Evolutionary conservation across 2,329 filamentous ascomycete genomes (phyloP), one percentile per base, ranked within the genome.

Genomic region (Colletotrichum brevisporum): DNA sequence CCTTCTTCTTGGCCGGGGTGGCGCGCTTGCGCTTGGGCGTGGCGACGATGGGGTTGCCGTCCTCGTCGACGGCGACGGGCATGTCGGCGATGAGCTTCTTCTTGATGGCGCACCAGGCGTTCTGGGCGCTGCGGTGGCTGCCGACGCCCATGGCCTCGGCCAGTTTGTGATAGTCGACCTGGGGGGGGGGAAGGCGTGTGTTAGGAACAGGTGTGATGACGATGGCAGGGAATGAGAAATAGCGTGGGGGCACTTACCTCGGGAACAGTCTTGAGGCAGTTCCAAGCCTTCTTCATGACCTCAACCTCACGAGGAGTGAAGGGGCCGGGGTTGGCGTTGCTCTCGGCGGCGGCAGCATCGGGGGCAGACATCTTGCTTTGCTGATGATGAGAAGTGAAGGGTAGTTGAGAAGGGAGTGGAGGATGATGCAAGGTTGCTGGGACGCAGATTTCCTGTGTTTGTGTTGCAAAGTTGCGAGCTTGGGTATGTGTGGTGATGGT

Each of bases 91-190:
- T 73, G 10, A 77, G 67, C 68, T 77, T 77, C 63, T 76, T 75
- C 51, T 76, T 76, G 60, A 77, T 72, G 1, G 2, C 16, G 5
- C 41, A 6, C 75, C 75, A 77, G 45, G 74, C 74, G 53, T 76
- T 76, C 54, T 67, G 31, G 54, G 75, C 75, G 2, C 70, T 73
- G 12, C 72, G 70, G 0, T 43, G 64, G 66, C 75, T 76, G 69
- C 64, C 71, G 74, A 76, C 76, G 62, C 69, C 69, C 39, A 67
- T 71, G 27, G 71, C 72, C 6, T 21, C 45, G 6, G 74, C 75
- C 0, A 77, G 74, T 27, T 70, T 69, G n/a, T 0, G 13, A 31
- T 73, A 75, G 70, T 77, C 75, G 5, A 77, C 71, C 75, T 76
- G n/a, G 16, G 74, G 13, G n/a, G 16, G 74, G 13, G 9, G 21